Percentiles rank a stretch among this genome's conserved stretches.
These are phyloP conservation scores for Diplodia sapinea DNA, from an alignment of 2,329 filamentous ascomycete species.

Conservation along the genomic window DNA sequence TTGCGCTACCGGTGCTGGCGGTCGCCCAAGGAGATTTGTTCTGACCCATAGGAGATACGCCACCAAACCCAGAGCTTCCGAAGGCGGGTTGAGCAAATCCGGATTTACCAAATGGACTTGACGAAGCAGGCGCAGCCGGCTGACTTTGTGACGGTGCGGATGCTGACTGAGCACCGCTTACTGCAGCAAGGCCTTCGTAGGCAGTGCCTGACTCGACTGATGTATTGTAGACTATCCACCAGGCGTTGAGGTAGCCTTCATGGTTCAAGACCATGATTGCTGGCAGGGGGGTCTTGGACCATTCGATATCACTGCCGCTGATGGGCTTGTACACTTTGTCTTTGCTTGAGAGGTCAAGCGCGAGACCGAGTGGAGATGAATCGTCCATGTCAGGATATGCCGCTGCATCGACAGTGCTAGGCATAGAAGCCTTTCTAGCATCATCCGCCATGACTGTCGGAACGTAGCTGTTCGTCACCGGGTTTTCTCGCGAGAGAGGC, in stretches of 20 bases:
- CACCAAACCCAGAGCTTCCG: conserved; percentile 34
- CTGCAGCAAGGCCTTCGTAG: conserved; percentile 71
- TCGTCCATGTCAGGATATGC: conserved; percentile 62
- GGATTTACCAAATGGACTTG: conserved; percentile 37
- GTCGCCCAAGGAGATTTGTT: conserved; percentile 19
- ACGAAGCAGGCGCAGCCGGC: conserved; percentile 32
- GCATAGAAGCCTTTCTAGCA: conserved; percentile 62
- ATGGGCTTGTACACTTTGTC: conserved; percentile 81
- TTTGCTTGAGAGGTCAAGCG: conserved; percentile 81
- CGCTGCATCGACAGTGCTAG: conserved; percentile 51
- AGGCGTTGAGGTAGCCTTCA: conserved; percentile 81
- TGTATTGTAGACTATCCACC: conserved; percentile 92
- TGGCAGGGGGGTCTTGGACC: conserved; percentile 81
- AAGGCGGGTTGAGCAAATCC: conserved; percentile 42
- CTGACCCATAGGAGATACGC: conserved; percentile 15
- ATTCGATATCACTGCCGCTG: conserved; percentile 69
- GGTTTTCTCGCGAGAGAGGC: conserved; percentile 66
- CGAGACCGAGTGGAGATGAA: conserved; percentile 78
- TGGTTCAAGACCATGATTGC: conserved; percentile 86
- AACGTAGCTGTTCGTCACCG: conserved; percentile 72
- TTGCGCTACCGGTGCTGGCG: conserved; percentile 23
- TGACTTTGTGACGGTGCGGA: conserved; percentile 34
- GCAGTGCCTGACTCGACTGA: conserved; percentile 75
- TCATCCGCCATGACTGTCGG: conserved; percentile 73
- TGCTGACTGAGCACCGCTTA: conserved; percentile 45